These are phyloP conservation scores for Margaritispora aquatica DNA, from an alignment of 495 filamentous ascomycete genomes.

Conservation along the genomic window DNA sequence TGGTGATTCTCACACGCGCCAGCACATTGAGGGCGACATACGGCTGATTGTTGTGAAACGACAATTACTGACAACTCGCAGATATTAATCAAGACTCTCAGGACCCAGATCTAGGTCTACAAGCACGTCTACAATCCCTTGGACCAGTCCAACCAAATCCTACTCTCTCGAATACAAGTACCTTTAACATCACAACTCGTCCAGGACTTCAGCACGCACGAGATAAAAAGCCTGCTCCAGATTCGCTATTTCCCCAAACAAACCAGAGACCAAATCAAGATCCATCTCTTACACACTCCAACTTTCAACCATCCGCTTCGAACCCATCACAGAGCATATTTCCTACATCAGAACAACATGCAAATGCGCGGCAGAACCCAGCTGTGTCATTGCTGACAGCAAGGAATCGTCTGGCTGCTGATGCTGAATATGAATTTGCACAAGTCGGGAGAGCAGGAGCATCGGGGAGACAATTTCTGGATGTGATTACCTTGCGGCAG, in stretches of 20 bases:
- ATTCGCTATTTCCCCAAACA: neutral
- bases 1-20: too few relatives aligned
- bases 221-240: neutral
- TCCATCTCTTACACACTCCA: neutral
- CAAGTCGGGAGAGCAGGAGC: conserved; percentile 36
- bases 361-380: conserved; percentile 9
- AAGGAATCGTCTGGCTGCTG: conserved; percentile 17
- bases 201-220: neutral
- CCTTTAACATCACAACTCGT: neutral
- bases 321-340: conserved; percentile 10
- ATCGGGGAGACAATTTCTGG: conserved; percentile 51
- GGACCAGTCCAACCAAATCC: conserved; percentile 59
- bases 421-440: conserved; percentile 46
- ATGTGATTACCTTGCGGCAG: conserved; percentile 54
- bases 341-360: neutral
- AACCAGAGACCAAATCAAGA: conserved; percentile 2
- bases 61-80: too few relatives aligned
- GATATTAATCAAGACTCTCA: neutral
- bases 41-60: too few relatives aligned
- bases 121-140: conserved; percentile 43
- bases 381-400: conserved; percentile 17
- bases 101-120: conserved; percentile 42
- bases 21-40: too few relatives aligned
- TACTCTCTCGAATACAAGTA: conserved; percentile 40
- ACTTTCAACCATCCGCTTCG: conserved; percentile 3